A percentile compares a stretch with the other conserved stretches of the same genome.
Evolutionary conservation across 1,284 basidiomycete species (phyloP).

Genomic region (Irpex lacteus): DNA sequence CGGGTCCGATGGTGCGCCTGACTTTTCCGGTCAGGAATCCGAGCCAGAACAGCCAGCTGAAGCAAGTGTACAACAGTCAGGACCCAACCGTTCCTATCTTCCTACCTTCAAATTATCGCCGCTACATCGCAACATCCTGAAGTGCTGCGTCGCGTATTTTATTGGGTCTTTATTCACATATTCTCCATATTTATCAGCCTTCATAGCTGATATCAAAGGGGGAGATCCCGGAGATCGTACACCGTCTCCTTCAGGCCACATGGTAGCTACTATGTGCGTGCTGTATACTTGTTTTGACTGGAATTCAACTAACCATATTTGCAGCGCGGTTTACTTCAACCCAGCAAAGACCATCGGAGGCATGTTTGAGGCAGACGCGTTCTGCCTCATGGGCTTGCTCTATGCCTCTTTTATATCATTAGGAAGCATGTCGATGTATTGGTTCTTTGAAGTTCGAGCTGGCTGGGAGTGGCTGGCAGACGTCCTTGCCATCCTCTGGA

Average conservation of each 20-base stretch:
- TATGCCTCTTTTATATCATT: constrained; percentile 77
- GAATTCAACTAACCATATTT: constrained; percentile 1
- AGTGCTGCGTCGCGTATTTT: constrained; percentile 91
- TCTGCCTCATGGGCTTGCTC: constrained; percentile 68
- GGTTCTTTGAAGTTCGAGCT: constrained; percentile 68
- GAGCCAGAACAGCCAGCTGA: constrained; percentile 4
- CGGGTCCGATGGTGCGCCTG: not conserved
- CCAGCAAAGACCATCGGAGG: constrained; percentile 85
- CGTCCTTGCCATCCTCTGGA: constrained; percentile 70
- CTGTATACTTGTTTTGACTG: not conserved
- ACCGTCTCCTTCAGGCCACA: constrained; percentile 78
- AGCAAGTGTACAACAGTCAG: constrained; percentile 6
- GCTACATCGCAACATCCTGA: constrained; percentile 75
- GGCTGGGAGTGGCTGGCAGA: constrained; percentile 73
- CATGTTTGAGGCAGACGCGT: constrained; percentile 89
- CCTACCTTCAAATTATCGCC: constrained; percentile 38
- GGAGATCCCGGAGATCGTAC: constrained; percentile 59
- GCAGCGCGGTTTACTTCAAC: constrained; percentile 76
- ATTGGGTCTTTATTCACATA: constrained; percentile 93
- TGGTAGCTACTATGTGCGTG: constrained; percentile 79
- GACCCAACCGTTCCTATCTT: constrained; percentile 18
- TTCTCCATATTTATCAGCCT: constrained; percentile 62
- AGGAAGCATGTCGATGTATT: constrained; percentile 74
- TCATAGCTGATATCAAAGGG: constrained; percentile 62
- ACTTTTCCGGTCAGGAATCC: not conserved